A percentile compares a stretch with the other conserved stretches of the same genome.
Conservation (phyloP, 2,329 filamentous ascomycete species). For the Microdochium bolleyi region DNA sequence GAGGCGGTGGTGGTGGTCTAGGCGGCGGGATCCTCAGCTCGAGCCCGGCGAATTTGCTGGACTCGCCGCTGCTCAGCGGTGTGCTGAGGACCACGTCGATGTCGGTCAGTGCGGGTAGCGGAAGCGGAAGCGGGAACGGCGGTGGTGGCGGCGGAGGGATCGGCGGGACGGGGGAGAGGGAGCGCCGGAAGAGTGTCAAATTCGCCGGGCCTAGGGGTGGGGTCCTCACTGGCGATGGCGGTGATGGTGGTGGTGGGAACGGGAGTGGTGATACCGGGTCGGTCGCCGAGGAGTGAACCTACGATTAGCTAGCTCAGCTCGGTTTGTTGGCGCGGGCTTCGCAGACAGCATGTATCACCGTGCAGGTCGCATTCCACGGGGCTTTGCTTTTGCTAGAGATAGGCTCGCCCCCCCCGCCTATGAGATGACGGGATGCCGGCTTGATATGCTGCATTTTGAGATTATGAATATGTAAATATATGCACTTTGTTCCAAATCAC, state of each 20-base stretch:
- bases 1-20: no score
- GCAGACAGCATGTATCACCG: no score
- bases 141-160: conserved; percentile 2
- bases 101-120: conserved; percentile 7
- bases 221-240: conserved; percentile 14
- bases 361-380: no score
- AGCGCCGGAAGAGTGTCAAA: conserved; percentile 58
- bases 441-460: no score
- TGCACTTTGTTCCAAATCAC: no score
- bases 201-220: conserved; percentile 30
- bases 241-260: background rate
- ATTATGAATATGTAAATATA: no score
- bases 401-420: no score
- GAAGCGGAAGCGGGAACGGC: conserved; percentile 5
- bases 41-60: conserved; percentile 30
- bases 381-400: no score
- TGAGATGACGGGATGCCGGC: no score
- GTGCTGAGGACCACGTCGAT: background rate
- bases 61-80: background rate
- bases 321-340: no score
- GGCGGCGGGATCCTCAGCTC: conserved; percentile 37
- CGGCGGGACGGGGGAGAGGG: conserved; percentile 30
- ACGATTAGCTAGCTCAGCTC: no score
- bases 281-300: background rate
- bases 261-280: background rate